Base-by-base conservation (phyloP, 768 basidiomycete species). In the Nevesoporus exiguus region DNA sequence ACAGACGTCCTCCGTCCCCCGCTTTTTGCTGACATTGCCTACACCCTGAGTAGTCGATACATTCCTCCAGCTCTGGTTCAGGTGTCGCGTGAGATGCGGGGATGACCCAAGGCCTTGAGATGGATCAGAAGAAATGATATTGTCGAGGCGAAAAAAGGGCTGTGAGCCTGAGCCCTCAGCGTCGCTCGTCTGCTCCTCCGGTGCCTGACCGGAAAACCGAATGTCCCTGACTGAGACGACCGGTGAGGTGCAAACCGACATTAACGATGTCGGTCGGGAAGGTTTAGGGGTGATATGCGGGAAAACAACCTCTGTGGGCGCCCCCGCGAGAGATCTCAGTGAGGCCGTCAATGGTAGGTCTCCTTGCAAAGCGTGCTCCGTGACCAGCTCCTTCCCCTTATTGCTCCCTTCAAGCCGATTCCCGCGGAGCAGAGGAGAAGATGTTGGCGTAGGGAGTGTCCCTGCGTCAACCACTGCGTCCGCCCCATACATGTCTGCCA, bases 391-490 rank as follows among this genome's bases (percentile, higher is more conserved):
- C 46, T 58, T 57, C 4, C 54, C 56, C 31, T 58, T 54, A 2
- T 21, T 31, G 29, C 40, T 43, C 7, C n/a, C 29, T 15, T 45
- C 43, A 3, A 58, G 14, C 5, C 9, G 39, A 17, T 37, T 52
- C 24, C 7, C 22, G 8, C 15, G 31, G 5, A 41, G 29, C 15
- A 52, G 42, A 29, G 66, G 40, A 14, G 22, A 41, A 3, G 40
- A 24, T 24, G 40, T 41, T 24, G 70, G 68, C n/a, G 64, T 71
- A 24, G 56, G 64, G 17, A 68, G 52, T 9, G 43, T 51, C 7
- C 49, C 52, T 9, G 30, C 11, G 11, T 54, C 54, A 22, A 14
- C 21, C 37, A 47, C 34, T 1, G 22, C 22, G n/a, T 31, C 47
- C 6, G 7, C 19, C 43, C n/a, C 8, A 44, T 36, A 65, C 65